Evolutionary conservation across 1,284 basidiomycete genomes (phyloP).

Genomic region (Puccinia polysora): DNA sequence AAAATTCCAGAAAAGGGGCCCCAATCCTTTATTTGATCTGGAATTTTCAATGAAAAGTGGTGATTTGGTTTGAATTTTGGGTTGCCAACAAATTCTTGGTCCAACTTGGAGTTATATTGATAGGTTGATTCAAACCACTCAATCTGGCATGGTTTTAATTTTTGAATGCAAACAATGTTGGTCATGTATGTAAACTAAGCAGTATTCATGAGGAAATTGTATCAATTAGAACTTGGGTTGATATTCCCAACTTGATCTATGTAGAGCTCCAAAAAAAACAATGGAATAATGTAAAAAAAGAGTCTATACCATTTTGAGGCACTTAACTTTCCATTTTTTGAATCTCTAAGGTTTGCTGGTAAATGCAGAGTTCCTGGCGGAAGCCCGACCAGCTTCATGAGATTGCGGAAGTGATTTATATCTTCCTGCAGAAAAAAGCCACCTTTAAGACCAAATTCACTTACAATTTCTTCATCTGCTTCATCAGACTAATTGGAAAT

Average conservation of each 20-base stretch:
- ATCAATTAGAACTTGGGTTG: not conserved
- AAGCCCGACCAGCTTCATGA: constrained; percentile 3
- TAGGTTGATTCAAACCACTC: constrained; percentile 11
- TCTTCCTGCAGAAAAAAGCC: constrained; percentile 3
- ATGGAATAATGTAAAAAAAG: constrained; percentile 24
- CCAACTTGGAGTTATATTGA: not conserved
- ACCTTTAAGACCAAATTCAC: not conserved
- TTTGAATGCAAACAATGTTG: constrained; percentile 10
- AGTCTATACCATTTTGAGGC: constrained; percentile 33
- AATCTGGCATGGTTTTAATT: not conserved
- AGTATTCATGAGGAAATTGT: constrained; percentile 16
- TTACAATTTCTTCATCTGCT: constrained; percentile 7
- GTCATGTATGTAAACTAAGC: constrained; percentile 2
- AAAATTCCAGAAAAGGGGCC: too few relatives aligned
- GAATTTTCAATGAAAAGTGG: constrained; percentile 18
- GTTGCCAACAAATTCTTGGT: not conserved
- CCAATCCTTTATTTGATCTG: constrained; percentile 22
- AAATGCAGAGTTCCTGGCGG: constrained; percentile 5
- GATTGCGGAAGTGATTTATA: not conserved
- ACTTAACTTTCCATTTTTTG: constrained; percentile 19
- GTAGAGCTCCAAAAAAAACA: constrained; percentile 26
- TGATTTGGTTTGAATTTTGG: constrained; percentile 21
- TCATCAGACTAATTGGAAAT: not conserved
- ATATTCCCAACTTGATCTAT: constrained; percentile 12
- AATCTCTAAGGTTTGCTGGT: constrained; percentile 20